These are phyloP conservation scores for Prunus kanzakura DNA, from an alignment of 306 rosid genomes.

Conservation along the genomic window DNA sequence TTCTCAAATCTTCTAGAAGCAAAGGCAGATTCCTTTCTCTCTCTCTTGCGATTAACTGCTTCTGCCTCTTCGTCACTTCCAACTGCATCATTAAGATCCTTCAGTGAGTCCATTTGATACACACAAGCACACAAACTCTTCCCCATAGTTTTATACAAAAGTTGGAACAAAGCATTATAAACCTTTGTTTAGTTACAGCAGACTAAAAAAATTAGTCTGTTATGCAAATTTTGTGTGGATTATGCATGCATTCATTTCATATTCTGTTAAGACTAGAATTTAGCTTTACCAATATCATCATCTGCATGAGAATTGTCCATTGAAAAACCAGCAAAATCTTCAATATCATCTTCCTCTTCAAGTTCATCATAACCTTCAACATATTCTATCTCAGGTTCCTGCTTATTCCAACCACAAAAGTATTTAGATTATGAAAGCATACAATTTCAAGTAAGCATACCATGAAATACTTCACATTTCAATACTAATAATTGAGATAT, in stretches of 20 bases:
- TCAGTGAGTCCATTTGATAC: slow-evolving; percentile 17
- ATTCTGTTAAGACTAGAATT: background rate
- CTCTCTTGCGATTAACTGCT: slow-evolving; percentile 36
- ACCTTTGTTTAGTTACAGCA: background rate
- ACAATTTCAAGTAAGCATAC: background rate
- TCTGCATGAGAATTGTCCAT: too few relatives aligned
- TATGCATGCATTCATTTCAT: background rate
- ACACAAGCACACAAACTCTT: background rate
- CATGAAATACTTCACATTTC: background rate
- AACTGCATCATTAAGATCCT: slow-evolving; percentile 39
- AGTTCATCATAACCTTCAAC: slow-evolving; percentile 72
- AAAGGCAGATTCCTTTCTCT: slow-evolving; percentile 29
- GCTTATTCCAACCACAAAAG: slow-evolving; percentile 21
- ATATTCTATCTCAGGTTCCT: slow-evolving; percentile 68
- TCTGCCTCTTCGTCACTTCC: slow-evolving; percentile 48
- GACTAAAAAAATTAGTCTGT: background rate
- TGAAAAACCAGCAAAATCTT: slow-evolving; percentile 60
- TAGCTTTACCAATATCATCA: slow-evolving; percentile 16
- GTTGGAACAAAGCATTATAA: background rate
- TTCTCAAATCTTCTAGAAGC: slow-evolving; percentile 47
- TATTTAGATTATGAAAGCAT: background rate
- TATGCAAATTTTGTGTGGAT: background rate
- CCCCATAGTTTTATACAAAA: background rate
- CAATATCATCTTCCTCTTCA: slow-evolving; percentile 84
- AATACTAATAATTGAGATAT: slow-evolving; percentile 7